These are phyloP conservation scores for Naganishia onofrii DNA, from an alignment of 768 basidiomycete species.

Conservation along the genomic window DNA sequence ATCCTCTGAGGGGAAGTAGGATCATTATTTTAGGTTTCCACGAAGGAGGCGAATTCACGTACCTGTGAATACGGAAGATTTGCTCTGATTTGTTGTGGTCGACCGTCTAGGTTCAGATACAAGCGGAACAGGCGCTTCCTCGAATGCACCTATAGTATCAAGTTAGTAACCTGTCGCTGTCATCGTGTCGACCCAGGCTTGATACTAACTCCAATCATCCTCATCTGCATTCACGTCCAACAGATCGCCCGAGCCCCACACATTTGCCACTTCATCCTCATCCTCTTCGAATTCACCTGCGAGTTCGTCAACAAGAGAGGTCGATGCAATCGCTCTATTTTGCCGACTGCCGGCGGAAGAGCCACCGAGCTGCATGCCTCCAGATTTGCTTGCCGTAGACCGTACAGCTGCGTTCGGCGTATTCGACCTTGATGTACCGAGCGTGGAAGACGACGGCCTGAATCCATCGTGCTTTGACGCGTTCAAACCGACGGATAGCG, in stretches of 20 bases:
- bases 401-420: conserved; percentile 28
- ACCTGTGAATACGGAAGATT: conserved; percentile 1
- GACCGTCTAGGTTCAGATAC: background rate
- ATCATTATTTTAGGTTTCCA: background rate
- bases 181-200: background rate
- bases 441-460: conserved; percentile 8
- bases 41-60: background rate
- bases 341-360: conserved; percentile 52
- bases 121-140: conserved; percentile 55
- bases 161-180: background rate
- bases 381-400: conserved; percentile 53
- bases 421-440: conserved; percentile 27
- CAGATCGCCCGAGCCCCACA: conserved; percentile 75
- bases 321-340: background rate
- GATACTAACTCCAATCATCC: conserved; percentile 83
- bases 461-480: background rate
- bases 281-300: conserved; percentile 47
- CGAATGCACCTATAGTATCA: conserved; percentile 65
- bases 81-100: background rate
- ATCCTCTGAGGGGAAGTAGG: background rate
- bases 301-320: conserved; percentile 57
- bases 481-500: conserved; percentile 1
- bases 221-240: conserved; percentile 92
- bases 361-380: conserved; percentile 65
- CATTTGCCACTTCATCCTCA: conserved; percentile 61